Base-by-base conservation (phyloP, 2,329 filamentous ascomycete species). In the Diaporthe eres region DNA sequence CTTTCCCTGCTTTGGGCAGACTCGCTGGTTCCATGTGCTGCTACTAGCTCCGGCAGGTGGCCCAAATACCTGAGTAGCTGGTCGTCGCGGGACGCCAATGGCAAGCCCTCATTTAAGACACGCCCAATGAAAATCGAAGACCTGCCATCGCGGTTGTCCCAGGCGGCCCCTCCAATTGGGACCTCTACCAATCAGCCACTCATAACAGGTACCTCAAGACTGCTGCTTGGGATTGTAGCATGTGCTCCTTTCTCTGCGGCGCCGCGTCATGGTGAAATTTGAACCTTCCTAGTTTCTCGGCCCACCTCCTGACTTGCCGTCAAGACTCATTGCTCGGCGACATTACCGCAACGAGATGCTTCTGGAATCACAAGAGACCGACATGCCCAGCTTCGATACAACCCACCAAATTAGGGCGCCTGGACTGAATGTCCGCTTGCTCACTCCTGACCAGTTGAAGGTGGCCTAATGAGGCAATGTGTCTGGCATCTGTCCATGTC, bases 1-100 rank as follows among this genome's bases (percentile, higher is more conserved):
- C 65, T 49, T 72, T 28, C 15, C 42, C 57, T 19, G n/a, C 22
- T 15, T 17, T 31, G 6, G 28, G 53, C 53, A 55, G 53, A 37
- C 34, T 63, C 31, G 47, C 31, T 19, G 47, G 60, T 31, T 72
- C 55, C 70, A 72, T 72, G 71, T 72, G 71, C 57, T 42, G 31
- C 58, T 25, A 44, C 37, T 44, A 57, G 58, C 58, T 51, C 58
- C 58, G 37, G 58, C 51, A 73, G 58, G 58, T 73, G 71, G 71
- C 60, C 60, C 60, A 65, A 25, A 63, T 55, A 39, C 22, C 58
- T 61, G 58, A 42, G 37, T 47, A 47, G 71, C 55, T 19, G 28
- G 28, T 42, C n/a, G 58, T 17, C 28, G 42, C 25, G 44, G 34
- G 31, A 53, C 71, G 8, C 70, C 70, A 55, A 55, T 53, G 34